A percentile compares a stretch with the other conserved stretches of the same genome.
Evolutionary conservation across 2,329 filamentous ascomycete genomes (phyloP).

Genomic region (Hymenoscyphus repandus): DNA sequence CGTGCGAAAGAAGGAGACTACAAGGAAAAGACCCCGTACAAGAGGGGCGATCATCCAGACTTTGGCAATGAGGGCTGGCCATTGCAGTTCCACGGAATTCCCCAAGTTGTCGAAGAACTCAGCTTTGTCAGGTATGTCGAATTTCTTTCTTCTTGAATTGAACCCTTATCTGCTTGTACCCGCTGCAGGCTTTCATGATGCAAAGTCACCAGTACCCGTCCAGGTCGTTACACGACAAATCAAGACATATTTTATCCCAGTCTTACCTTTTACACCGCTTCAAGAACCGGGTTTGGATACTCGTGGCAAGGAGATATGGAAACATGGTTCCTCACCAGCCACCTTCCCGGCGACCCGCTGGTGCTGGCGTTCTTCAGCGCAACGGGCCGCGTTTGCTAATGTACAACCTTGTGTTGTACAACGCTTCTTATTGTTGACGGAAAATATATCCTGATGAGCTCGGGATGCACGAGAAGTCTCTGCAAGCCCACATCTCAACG

Average conservation of each 20-base stretch:
- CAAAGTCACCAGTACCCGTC: neutral
- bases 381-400: conserved; percentile 8
- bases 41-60: conserved; percentile 56
- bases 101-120: conserved; percentile 59
- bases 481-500: neutral
- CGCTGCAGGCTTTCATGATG: too few species aligned
- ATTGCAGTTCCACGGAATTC: conserved; percentile 53
- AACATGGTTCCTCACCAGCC: neutral
- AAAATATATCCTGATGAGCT: conserved; percentile 1
- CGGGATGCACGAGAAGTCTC: neutral
- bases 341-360: conserved; percentile 3
- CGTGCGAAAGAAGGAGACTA: conserved; percentile 51
- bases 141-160: too few species aligned
- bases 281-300: conserved; percentile 9
- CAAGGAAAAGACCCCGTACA: conserved; percentile 53
- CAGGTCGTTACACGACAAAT: neutral
- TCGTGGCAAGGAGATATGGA: neutral
- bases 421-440: neutral
- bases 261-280: conserved; percentile 6
- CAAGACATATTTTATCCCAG: neutral
- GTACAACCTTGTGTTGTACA: neutral
- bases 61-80: conserved; percentile 49
- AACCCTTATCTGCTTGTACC: too few species aligned
- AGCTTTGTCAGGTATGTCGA: conserved; percentile 61
- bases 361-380: neutral